Percentiles rank a stretch among this genome's conserved stretches.
Evolutionary conservation across 78 protist species (phyloP).

Genomic region (Monosiga brevicollis): DNA sequence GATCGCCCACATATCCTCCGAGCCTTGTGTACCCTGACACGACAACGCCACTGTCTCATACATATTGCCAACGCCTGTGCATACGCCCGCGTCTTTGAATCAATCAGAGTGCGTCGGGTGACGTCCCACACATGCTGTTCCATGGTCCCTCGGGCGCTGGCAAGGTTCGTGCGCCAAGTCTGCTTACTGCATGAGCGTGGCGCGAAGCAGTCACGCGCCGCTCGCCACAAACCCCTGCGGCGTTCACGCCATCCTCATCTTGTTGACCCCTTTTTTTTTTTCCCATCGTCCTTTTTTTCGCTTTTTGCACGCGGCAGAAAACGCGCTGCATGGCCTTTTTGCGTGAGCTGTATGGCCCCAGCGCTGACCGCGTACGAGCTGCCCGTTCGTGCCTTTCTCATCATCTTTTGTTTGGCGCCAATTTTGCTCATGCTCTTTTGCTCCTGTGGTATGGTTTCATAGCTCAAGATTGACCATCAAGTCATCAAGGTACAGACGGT

Average conservation of each 20-base stretch:
- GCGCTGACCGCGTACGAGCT: conserved; percentile 23
- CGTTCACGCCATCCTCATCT: no score
- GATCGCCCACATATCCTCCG: neutral
- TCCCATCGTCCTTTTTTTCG: neutral
- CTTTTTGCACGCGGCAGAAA: neutral
- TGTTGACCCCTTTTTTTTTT: neutral
- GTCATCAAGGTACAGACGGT: conserved; percentile 38
- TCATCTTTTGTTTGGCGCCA: neutral
- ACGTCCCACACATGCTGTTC: conserved; percentile 92
- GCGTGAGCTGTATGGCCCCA: conserved; percentile 79
- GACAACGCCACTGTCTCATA: neutral
- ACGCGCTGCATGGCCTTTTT: conserved; percentile 64
- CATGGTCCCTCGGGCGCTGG: conserved; percentile 98
- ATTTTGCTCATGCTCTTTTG: neutral
- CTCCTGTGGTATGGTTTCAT: neutral
- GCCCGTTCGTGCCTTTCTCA: neutral
- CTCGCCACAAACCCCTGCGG: no score
- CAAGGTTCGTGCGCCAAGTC: conserved; percentile 25
- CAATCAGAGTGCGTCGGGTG: conserved; percentile 10
- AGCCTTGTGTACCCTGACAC: neutral
- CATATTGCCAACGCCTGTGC: neutral
- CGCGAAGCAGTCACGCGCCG: no score
- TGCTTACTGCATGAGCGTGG: neutral
- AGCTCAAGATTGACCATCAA: conserved; percentile 41
- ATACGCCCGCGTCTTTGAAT: neutral